Conservation (phyloP, 2,329 filamentous ascomycete genomes). For the Venturia asperata region DNA sequence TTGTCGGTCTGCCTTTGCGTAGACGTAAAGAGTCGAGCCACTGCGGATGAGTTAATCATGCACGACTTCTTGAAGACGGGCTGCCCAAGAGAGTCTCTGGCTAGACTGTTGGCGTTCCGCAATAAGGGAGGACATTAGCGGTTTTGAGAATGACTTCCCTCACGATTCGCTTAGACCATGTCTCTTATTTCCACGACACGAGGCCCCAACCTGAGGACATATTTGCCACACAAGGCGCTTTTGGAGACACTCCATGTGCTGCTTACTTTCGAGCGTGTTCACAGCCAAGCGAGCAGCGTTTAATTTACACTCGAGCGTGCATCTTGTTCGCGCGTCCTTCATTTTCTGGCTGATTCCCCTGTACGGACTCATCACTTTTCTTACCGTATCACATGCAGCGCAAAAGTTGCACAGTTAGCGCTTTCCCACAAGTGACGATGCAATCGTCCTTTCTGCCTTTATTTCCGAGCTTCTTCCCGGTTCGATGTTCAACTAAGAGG, state of each 20-base stretch:
- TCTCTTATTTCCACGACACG: conserved; percentile 1
- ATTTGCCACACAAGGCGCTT: background rate
- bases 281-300: background rate
- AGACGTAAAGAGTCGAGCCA: conserved; percentile 89
- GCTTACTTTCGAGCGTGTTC: background rate
- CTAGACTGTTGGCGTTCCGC: conserved; percentile 76
- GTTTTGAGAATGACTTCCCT: background rate
- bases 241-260: background rate
- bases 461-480: background rate
- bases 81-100: conserved; percentile 72
- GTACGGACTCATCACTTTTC: background rate
- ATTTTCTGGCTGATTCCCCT: background rate
- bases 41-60: conserved; percentile 77
- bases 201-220: background rate
- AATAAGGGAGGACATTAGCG: conserved; percentile 51
- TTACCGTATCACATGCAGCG: background rate
- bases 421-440: background rate
- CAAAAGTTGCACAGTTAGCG: background rate
- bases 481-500: background rate
- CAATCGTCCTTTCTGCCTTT: background rate
- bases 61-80: conserved; percentile 95
- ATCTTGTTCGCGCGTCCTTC: background rate
- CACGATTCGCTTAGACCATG: background rate
- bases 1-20: conserved; percentile 93
- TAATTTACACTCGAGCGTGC: background rate